Evolutionary conservation across 2,329 filamentous ascomycete species (phyloP), one percentile per base, ranked within the genome.

Genomic region (Colletotrichum tabaci): DNA sequence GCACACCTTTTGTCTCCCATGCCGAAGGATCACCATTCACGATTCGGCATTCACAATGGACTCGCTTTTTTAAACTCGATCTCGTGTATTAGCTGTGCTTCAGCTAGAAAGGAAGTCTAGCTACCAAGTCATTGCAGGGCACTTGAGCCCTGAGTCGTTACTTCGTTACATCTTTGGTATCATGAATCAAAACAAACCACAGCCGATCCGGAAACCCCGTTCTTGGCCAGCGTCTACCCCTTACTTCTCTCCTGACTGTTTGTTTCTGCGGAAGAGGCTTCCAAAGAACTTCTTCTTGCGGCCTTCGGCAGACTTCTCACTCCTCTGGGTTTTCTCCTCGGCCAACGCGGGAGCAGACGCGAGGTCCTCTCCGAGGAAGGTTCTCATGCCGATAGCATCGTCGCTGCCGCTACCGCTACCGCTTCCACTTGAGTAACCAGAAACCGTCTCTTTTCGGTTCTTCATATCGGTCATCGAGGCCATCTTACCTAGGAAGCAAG

Each of bases 401-500:
- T 63, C 69, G 18, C 61, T 66, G 13, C 46, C 52, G 4, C 57
- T 63, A 9, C 60, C 42, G 49, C 30, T 30, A 6, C 30, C 30
- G 2, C 30, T 35, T 35, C 30, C 30, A 35, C 30, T 35, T 10
- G 30, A 9, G 8, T 46, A 46, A 42, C 61, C 38, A 15, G 58
- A 60, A 18, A 15, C 42, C 21, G 40, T 40, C 23, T 64, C 66
- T n/a, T 53, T 53, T 38, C 60, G 49, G n/a, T 61, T 53, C 53
- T 64, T 72, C 46, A 72, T 65, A 53, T 72, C 69, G 53, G 52
- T 47, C 69, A 72, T 64, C 10, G 65, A 72, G 38, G 35, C 69
- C 42, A 64, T 42, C 53, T 69, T 72, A 42, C 65, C 69, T 30
- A 61, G 18, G n/a, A 64, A 18, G 26, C 42, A 56, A 21, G 40